These are phyloP conservation scores for Tolypocladium endophyticum DNA, from an alignment of 2,329 filamentous ascomycete genomes.

Conservation along the genomic window DNA sequence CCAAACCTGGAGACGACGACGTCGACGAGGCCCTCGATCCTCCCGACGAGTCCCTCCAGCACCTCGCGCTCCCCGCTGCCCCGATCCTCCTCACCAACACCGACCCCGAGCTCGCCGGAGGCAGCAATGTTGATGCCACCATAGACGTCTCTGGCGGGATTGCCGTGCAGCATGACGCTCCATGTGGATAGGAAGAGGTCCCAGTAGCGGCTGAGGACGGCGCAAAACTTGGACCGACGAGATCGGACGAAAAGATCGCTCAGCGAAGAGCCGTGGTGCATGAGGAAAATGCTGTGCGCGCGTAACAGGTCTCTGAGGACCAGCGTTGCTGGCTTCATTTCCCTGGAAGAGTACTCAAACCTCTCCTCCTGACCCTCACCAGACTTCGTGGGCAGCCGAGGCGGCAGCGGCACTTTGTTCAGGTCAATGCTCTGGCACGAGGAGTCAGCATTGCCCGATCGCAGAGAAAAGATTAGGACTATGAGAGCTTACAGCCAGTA, in stretches of 20 bases:
- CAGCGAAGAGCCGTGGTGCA: conserved; percentile 76
- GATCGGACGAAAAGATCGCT: conserved; percentile 56
- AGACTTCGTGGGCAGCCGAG: conserved; percentile 32
- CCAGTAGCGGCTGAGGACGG: conserved; percentile 73
- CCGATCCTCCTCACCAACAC: conserved; percentile 90
- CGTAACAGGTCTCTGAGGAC: conserved; percentile 71
- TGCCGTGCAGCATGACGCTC: conserved; percentile 86
- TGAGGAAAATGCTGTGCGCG: conserved; percentile 73
- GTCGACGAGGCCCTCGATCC: conserved; percentile 79
- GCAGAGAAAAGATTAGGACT: background rate
- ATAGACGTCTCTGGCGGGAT: conserved; percentile 70
- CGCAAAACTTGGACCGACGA: conserved; percentile 58
- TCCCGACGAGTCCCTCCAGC: conserved; percentile 71
- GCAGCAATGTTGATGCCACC: conserved; percentile 80
- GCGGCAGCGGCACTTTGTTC: conserved; percentile 58
- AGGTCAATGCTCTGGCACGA: conserved; percentile 51
- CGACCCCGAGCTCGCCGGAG: conserved; percentile 83
- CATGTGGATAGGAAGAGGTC: conserved; percentile 58
- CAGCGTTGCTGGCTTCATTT: conserved; percentile 73
- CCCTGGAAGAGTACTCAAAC: conserved; percentile 77
- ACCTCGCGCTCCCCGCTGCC: conserved; percentile 91
- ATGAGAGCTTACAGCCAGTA: conserved; percentile 62
- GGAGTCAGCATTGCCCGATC: conserved; percentile 1
- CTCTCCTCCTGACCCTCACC: conserved; percentile 28
- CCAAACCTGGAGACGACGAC: conserved; percentile 82